These are phyloP conservation scores for Zymoseptoria pseudotritici DNA, from an alignment of 2,329 filamentous ascomycete genomes.

Conservation along the genomic window DNA sequence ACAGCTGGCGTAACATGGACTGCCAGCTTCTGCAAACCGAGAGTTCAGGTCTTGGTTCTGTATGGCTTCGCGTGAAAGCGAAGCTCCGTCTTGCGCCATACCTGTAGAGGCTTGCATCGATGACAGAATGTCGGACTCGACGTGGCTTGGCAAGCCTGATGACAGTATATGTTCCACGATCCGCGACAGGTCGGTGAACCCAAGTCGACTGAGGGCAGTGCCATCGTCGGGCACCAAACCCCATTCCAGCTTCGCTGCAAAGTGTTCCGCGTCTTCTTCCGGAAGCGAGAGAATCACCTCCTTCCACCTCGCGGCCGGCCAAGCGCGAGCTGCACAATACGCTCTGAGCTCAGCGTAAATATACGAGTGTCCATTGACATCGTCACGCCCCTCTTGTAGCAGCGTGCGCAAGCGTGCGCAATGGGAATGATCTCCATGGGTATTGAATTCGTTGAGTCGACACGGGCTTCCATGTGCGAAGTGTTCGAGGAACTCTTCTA, in stretches of 20 bases:
- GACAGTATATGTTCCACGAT: not conserved
- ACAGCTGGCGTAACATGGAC: not conserved
- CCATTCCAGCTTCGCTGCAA: not conserved
- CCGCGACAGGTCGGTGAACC: not conserved
- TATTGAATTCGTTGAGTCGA: not conserved
- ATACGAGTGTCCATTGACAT: not conserved
- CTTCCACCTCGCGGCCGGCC: not conserved
- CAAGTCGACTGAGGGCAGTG: not conserved
- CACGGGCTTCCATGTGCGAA: not conserved
- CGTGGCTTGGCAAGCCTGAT: too few relatives aligned
- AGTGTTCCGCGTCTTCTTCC: not conserved
- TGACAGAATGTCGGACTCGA: too few relatives aligned
- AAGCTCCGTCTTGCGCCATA: not conserved
- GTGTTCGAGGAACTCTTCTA: not conserved
- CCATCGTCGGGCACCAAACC: not conserved
- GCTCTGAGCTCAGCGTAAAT: not conserved
- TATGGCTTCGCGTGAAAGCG: not conserved
- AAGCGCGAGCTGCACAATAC: not conserved
- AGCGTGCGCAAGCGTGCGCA: not conserved
- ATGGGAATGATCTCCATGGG: not conserved
- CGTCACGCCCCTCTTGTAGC: not conserved
- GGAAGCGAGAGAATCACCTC: not conserved
- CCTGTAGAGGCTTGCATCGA: too few relatives aligned
- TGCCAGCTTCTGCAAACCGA: not conserved
- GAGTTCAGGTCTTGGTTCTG: not conserved